These are phyloP conservation scores for Aristolochia contorta DNA, from an alignment of 164 flowering plant genomes.

Conservation along the genomic window DNA sequence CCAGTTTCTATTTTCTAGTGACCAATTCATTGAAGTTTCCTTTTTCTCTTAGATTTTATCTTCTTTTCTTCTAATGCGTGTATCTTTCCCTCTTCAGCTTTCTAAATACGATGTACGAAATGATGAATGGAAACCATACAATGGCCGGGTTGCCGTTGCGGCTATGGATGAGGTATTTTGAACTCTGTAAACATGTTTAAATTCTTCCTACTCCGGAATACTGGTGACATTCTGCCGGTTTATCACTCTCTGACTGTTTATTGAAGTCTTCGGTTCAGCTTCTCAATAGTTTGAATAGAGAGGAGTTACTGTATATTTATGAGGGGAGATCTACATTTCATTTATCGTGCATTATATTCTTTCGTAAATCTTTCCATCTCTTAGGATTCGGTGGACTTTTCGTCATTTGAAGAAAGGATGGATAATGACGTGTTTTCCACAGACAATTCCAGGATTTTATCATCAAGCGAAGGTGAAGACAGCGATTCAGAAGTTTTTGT, in stretches of 20 bases:
- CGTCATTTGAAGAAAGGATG: conserved; percentile 44
- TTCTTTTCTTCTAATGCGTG: no score
- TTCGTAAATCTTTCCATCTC: background rate
- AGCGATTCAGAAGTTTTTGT: conserved; percentile 58
- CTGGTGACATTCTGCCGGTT: background rate
- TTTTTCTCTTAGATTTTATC: no score
- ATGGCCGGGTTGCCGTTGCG: conserved; percentile 2
- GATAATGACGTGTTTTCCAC: conserved; percentile 24
- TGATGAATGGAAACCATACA: conserved; percentile 4
- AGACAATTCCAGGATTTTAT: conserved; percentile 15
- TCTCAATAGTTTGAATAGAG: no score
- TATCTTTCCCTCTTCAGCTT: conserved; percentile 3
- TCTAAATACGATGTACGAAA: background rate
- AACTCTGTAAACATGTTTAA: no score
- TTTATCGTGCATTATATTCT: no score
- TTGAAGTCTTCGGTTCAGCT: background rate
- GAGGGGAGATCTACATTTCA: no score
- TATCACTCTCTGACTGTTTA: background rate
- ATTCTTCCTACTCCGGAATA: no score
- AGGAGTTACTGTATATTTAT: no score
- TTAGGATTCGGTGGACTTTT: conserved; percentile 33
- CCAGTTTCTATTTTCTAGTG: no score
- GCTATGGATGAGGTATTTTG: conserved; percentile 27
- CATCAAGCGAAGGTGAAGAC: conserved; percentile 82
- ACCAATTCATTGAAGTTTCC: no score